These are phyloP conservation scores for Botryotinia narcissicola DNA, from an alignment of 2,329 filamentous ascomycete genomes.

Conservation along the genomic window DNA sequence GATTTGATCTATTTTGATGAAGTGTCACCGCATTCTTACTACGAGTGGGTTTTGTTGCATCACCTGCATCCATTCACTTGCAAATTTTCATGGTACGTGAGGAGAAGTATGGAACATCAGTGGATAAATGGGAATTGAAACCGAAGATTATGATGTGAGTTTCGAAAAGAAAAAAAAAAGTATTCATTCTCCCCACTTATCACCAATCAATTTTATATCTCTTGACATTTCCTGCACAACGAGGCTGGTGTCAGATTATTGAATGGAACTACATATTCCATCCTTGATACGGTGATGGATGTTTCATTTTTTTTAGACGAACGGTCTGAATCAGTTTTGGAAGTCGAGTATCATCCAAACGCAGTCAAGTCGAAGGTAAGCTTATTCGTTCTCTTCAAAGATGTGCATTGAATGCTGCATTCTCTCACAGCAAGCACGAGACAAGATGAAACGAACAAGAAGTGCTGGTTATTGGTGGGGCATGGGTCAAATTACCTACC, in stretches of 20 bases:
- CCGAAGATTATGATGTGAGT: not conserved
- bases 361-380: not conserved
- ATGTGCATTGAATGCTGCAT: not conserved
- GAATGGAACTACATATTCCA: not conserved
- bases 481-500: not conserved
- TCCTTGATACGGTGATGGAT: not conserved
- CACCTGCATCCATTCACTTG: not conserved
- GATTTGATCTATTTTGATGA: constrained; percentile 6
- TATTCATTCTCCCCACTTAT: constrained; percentile 8
- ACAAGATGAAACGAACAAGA: constrained; percentile 4
- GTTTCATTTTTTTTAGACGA: not conserved
- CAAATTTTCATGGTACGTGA: constrained; percentile 13
- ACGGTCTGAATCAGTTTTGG: not conserved
- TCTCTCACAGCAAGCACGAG: not conserved
- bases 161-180: not conserved
- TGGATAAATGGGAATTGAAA: not conserved
- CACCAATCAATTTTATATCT: not conserved
- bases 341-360: not conserved
- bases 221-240: constrained; percentile 6
- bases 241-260: not conserved
- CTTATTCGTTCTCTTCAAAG: not conserved
- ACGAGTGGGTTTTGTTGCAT: constrained; percentile 8
- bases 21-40: constrained; percentile 1
- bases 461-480: not conserved
- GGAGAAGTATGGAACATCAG: not conserved